phyloP scores from a whole-genome alignment of 1,284 basidiomycete species.

The Xerocomus minutiporus region DNA sequence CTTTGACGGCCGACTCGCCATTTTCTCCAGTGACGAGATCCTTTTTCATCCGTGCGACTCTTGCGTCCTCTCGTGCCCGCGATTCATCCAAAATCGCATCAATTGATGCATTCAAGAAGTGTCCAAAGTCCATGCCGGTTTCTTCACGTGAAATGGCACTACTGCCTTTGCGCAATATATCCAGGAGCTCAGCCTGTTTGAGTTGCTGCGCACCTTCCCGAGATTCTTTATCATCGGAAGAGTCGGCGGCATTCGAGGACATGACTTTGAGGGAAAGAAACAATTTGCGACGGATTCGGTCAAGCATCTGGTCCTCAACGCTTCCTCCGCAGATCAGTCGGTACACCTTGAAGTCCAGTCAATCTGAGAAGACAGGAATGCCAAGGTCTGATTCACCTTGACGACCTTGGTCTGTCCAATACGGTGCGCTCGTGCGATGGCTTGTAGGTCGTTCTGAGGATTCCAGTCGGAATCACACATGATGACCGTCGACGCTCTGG shows the following conservation, averaged over 20 bases:
- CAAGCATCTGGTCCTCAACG: slow-evolving; percentile 65
- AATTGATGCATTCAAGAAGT: slow-evolving; percentile 42
- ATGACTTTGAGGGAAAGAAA: slow-evolving; percentile 60
- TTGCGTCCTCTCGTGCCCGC: slow-evolving; percentile 35
- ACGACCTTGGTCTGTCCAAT: slow-evolving; percentile 80
- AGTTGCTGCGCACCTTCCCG: slow-evolving; percentile 30
- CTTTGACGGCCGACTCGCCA: slow-evolving; percentile 14
- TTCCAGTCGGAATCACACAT: slow-evolving; percentile 77
- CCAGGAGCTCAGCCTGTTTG: slow-evolving; percentile 46
- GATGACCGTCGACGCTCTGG: slow-evolving; percentile 78
- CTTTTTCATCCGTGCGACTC: slow-evolving; percentile 42
- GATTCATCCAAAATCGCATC: slow-evolving; percentile 44
- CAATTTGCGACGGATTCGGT: slow-evolving; percentile 57
- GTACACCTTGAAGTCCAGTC: slow-evolving; percentile 41
- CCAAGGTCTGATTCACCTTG: slow-evolving; percentile 45
- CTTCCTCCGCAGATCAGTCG: slow-evolving; percentile 53
- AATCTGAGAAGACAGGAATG: neutral
- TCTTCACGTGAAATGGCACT: slow-evolving; percentile 44
- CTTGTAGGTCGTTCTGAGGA: slow-evolving; percentile 82
- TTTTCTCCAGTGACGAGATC: slow-evolving; percentile 23
- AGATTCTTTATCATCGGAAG: slow-evolving; percentile 14
- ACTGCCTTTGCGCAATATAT: slow-evolving; percentile 52
- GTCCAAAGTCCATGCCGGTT: slow-evolving; percentile 37
- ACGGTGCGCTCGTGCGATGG: slow-evolving; percentile 79
- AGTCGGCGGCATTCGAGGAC: slow-evolving; percentile 33